Evolutionary conservation across 129 eudicot genomes (phyloP), one percentile per base, ranked within the genome.

Genomic region (Arctium minus): DNA sequence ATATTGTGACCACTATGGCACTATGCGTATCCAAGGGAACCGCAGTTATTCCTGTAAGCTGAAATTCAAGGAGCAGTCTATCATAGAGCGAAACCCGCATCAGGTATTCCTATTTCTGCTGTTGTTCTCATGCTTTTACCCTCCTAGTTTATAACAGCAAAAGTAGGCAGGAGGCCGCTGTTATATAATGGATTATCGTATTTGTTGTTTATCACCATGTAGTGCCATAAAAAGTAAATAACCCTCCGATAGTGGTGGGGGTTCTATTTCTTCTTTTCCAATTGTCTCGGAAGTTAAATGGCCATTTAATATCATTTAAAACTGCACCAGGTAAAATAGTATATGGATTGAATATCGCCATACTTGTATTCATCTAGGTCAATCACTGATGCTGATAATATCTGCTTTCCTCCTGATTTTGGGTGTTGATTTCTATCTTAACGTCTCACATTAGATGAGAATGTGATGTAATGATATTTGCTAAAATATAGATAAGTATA

Each of bases 1-100:
- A 67, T 96, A 96, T 84, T 93, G 97, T 70, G 99, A 96, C 75
- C 99, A 96, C 90, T 96, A 96, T 81, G 99, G 99, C 40, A 96
- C 97, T 6, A 96, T 96, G 99, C 94, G 92, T 73, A 91, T 96
- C 36, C 91, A 93, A 81, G 99, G 98, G 82, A 96, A 90, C 86
- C 87, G 81, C 42, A 86, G 74, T 48, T 93, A 91, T 86, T 91
- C 97, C 8, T 96, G 99, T 83, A 93, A 91, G 86, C 89, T 96
- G 72, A 96, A 96, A 76, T 96, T 96, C 78, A 96, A 96, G 92
- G 99, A 96, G 81, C 99, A 91, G 86, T 96, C 99, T 36, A 90
- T 96, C 76, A 89, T 96, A 75, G 99, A 96, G 85, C 87, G 99
- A 56, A 96, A 92, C 80, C 99, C 99, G 10, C 99, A 93, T 81